These are phyloP conservation scores for Sarcodon aspratus DNA, from an alignment of 768 basidiomycete species.

Conservation along the genomic window DNA sequence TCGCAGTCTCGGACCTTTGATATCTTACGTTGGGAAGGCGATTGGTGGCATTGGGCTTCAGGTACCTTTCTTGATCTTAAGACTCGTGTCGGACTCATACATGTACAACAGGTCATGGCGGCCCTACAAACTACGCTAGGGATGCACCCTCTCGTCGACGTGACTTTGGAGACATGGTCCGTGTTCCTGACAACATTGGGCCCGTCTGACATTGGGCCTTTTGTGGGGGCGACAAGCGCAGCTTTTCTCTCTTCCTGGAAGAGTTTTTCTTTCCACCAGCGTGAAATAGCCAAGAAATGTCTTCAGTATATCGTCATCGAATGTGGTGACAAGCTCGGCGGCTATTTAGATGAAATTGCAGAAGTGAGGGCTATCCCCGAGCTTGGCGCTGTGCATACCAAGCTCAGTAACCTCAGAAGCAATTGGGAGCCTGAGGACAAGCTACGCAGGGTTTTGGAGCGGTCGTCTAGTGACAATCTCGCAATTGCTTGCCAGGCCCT, in stretches of 20 bases:
- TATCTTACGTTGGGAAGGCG: slow-evolving; percentile 55
- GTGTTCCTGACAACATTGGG: slow-evolving; percentile 61
- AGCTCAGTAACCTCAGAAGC: slow-evolving; percentile 33
- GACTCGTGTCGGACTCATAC: slow-evolving; percentile 5
- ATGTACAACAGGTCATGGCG: slow-evolving; percentile 71
- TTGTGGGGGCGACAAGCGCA: slow-evolving; percentile 82
- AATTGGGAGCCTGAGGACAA: slow-evolving; percentile 40
- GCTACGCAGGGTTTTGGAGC: slow-evolving; percentile 59
- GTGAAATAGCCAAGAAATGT: slow-evolving; percentile 41
- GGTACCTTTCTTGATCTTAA: slow-evolving; percentile 27
- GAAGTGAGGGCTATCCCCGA: slow-evolving; percentile 67
- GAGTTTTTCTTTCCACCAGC: slow-evolving; percentile 39
- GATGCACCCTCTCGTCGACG: slow-evolving; percentile 63
- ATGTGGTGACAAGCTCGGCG: slow-evolving; percentile 39
- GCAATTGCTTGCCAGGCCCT: slow-evolving; percentile 67
- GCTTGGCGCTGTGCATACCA: slow-evolving; percentile 30
- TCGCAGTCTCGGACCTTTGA: slow-evolving; percentile 64
- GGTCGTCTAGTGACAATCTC: slow-evolving; percentile 68
- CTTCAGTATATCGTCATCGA: slow-evolving; percentile 63
- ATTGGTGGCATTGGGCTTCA: slow-evolving; percentile 79
- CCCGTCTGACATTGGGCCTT: slow-evolving; percentile 64
- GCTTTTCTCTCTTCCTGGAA: slow-evolving; percentile 74
- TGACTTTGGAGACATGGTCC: slow-evolving; percentile 72
- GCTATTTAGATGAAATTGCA: slow-evolving; percentile 66
- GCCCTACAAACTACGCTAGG: slow-evolving; percentile 85